Evolutionary conservation across 2,329 filamentous ascomycete species (phyloP), one percentile per base, ranked within the genome.

Genomic region (Aspergillus tamarii): DNA sequence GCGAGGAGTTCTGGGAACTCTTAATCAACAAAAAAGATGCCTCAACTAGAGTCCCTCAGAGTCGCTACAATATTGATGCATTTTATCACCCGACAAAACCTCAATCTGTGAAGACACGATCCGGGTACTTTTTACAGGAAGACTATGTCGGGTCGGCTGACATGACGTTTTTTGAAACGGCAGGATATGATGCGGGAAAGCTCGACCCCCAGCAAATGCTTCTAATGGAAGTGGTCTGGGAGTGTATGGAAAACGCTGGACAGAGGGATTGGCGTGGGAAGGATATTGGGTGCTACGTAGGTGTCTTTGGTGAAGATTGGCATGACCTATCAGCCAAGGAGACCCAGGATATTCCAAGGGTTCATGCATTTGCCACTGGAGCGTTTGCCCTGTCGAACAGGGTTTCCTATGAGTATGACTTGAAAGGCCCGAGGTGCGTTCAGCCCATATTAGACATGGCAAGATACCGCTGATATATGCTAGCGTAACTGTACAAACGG

Each of bases 181-280:
- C 34, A 5, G 34, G 34, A 60, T 23, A 57, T 0, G 76, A 78
- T 57, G 66, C 69, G 1, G 69, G 61, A 39, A 58, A 59, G 4
- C 53, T 73, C 7, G 77, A 78, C 52, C 77, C 76, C 0, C 75
- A 78, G 55, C 77, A 77, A 57, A 64, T 73, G 11, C 66, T 71
- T 4, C 58, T 76, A 19, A 57, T 76, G 2, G 77, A 79, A 50
- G 71, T 77, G 11, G 68, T 70, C 5, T 69, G 71, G 45, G 77
- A 79, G 57, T 73, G 70, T 16, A 57, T 79, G 30, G 76, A 78
- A 39, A 70, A 71, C 53, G 70, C 69, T 0, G 73, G 77, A 48
- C 58, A 76, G 62, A 64, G 68, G 19, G 52, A 70, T 28, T 74
- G 73, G 71, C 46, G 66, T 23, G 76, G 79, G 3, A 61, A 65